phyloP scores from a whole-genome alignment of 768 basidiomycete species.

The Lactarius trivialis region DNA sequence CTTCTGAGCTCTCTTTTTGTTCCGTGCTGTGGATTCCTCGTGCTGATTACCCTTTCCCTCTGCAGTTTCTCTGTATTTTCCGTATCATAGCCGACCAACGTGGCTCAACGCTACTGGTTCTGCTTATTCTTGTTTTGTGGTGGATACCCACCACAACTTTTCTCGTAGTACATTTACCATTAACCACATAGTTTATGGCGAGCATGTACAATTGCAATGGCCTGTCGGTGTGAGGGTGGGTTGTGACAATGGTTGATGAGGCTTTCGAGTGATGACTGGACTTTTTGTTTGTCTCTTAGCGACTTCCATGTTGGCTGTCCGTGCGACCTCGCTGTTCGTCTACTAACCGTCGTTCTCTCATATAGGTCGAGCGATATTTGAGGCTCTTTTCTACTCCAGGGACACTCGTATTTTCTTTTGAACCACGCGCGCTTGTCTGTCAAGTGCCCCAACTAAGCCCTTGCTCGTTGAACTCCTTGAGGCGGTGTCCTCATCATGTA shows the following conservation, averaged over 20 bases:
- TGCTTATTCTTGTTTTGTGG: neutral
- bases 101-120: conserved; percentile 4
- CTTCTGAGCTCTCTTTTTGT: conserved; percentile 15
- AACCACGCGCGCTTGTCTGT: conserved; percentile 8
- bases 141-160: neutral
- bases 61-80: neutral
- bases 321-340: conserved; percentile 4
- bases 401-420: neutral
- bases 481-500: conserved; percentile 10
- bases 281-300: neutral
- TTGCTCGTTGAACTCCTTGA: neutral
- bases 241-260: neutral
- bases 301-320: conserved; percentile 15
- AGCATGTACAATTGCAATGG: conserved; percentile 13
- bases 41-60: neutral
- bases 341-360: conserved; percentile 17
- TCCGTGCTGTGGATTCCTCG: neutral
- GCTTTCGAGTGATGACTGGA: neutral
- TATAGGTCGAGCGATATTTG: conserved; percentile 16
- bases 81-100: neutral
- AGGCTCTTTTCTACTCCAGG: conserved; percentile 6
- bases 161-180: conserved; percentile 7
- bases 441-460: neutral
- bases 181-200: conserved; percentile 2
- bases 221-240: neutral